Evolutionary conservation across 805 yeast species (phyloP).

Genomic region (Candida ponderosae): DNA sequence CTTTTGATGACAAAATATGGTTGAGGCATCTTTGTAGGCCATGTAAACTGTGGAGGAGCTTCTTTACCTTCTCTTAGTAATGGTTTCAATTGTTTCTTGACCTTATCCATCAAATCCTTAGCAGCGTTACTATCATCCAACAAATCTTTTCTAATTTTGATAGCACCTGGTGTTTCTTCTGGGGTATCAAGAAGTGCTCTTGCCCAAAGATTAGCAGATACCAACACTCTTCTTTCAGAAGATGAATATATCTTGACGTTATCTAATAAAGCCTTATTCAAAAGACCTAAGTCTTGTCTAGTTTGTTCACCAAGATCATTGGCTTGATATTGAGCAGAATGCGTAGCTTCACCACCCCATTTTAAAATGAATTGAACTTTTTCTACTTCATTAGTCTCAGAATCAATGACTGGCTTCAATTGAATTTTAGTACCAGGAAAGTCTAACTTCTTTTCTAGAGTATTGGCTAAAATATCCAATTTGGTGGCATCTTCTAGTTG

Average conservation of each 20-base stretch:
- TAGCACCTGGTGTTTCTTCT: conserved; percentile 63
- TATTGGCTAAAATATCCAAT: conserved; percentile 65
- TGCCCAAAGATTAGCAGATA: conserved; percentile 86
- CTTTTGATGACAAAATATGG: conserved; percentile 91
- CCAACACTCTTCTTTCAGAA: conserved; percentile 89
- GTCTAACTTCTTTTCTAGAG: conserved; percentile 79
- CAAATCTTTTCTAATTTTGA: conserved; percentile 80
- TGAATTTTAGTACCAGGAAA: conserved; percentile 97
- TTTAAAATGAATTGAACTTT: conserved; percentile 93
- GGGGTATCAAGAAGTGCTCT: conserved; percentile 56
- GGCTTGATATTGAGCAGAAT: conserved; percentile 92
- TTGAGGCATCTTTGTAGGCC: conserved; percentile 98
- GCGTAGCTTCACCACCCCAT: conserved; percentile 99
- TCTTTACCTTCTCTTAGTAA: conserved; percentile 90
- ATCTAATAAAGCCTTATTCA: conserved; percentile 77
- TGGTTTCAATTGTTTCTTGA: conserved; percentile 92
- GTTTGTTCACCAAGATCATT: conserved; percentile 92
- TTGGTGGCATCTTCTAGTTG: conserved; percentile 76
- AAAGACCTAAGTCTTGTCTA: conserved; percentile 81
- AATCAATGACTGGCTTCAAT: conserved; percentile 75
- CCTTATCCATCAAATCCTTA: conserved; percentile 94
- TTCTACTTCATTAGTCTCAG: conserved; percentile 64
- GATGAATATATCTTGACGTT: conserved; percentile 85
- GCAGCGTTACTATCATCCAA: conserved; percentile 98
- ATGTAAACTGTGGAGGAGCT: conserved; percentile 95